Evolutionary conservation across 2,329 filamentous ascomycete species (phyloP).

Genomic region (Cladosporium sp.): DNA sequence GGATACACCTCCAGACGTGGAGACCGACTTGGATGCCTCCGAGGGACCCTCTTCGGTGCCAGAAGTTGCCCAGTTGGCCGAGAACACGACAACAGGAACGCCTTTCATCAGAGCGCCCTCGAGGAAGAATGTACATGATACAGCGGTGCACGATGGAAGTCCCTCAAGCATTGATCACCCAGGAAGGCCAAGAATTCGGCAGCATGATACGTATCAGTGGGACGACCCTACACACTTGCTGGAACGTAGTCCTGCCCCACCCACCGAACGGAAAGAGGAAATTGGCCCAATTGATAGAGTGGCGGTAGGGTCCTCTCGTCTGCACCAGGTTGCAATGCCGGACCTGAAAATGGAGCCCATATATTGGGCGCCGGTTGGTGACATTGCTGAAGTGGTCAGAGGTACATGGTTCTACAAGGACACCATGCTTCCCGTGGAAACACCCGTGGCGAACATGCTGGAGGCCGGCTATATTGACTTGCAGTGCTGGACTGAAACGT

Average conservation of each 20-base stretch:
- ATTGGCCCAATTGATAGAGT: slow-evolving; percentile 58
- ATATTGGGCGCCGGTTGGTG: slow-evolving; percentile 94
- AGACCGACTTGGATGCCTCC: slow-evolving; percentile 14
- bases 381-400: slow-evolving; percentile 76
- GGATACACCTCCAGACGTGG: slow-evolving; percentile 23
- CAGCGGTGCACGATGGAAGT: slow-evolving; percentile 21
- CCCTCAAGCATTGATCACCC: not conserved
- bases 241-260: slow-evolving; percentile 29
- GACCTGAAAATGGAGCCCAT: slow-evolving; percentile 85
- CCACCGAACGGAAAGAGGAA: slow-evolving; percentile 31
- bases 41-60: slow-evolving; percentile 18
- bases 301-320: slow-evolving; percentile 82
- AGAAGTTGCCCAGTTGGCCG: slow-evolving; percentile 15
- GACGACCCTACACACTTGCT: slow-evolving; percentile 41
- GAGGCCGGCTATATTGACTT: slow-evolving; percentile 88
- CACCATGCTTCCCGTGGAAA: slow-evolving; percentile 86
- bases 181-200: slow-evolving; percentile 38
- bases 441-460: slow-evolving; percentile 83
- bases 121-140: slow-evolving; percentile 36
- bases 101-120: slow-evolving; percentile 54
- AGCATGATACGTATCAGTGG: slow-evolving; percentile 52
- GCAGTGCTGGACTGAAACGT: slow-evolving; percentile 86
- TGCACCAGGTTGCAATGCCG: slow-evolving; percentile 85
- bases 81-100: slow-evolving; percentile 44
- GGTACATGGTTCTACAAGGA: slow-evolving; percentile 98